Percentiles rank a stretch among this genome's conserved stretches.
These are phyloP conservation scores for Syzygium syzygioides DNA, from an alignment of 441 rosid genomes.

Conservation along the genomic window DNA sequence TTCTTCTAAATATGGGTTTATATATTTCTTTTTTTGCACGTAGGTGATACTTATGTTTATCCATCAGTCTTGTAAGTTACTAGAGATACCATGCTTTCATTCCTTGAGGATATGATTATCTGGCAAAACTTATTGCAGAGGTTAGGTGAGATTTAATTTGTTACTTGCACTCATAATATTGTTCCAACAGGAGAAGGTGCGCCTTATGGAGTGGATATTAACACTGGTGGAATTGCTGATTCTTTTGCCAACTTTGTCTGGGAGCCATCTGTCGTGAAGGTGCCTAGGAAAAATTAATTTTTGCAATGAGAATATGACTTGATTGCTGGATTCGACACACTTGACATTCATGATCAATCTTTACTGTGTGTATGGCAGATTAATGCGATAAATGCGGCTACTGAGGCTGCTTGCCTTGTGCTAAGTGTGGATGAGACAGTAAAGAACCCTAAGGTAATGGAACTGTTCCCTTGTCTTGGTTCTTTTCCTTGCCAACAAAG, in stretches of 20 bases:
- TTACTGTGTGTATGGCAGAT: conserved; percentile 36
- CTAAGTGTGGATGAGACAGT: conserved; percentile 97
- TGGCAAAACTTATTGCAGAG: background rate
- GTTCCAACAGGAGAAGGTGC: conserved; percentile 75
- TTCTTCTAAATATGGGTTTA: background rate
- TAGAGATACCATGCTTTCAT: background rate
- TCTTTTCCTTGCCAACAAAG: background rate
- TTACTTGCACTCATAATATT: background rate
- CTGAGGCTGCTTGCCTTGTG: conserved; percentile 97
- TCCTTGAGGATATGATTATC: background rate
- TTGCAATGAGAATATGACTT: background rate
- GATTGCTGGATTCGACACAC: background rate
- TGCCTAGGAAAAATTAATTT: conserved; percentile 6
- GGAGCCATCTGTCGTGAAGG: conserved; percentile 99
- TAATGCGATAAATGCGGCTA: conserved; percentile 96
- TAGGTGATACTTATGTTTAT: background rate
- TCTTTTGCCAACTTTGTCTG: conserved; percentile 94
- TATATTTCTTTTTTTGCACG: background rate
- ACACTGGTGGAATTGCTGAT: conserved; percentile 93
- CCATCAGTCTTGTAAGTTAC: background rate
- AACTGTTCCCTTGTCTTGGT: background rate
- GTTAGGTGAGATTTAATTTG: background rate
- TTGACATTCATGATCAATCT: background rate
- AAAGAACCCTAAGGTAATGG: conserved; percentile 90
- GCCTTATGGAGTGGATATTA: conserved; percentile 92